A percentile compares a stretch with the other conserved stretches of the same genome.
These are phyloP conservation scores for Agrocybe chaxingu DNA, from an alignment of 768 basidiomycete species.

Conservation along the genomic window DNA sequence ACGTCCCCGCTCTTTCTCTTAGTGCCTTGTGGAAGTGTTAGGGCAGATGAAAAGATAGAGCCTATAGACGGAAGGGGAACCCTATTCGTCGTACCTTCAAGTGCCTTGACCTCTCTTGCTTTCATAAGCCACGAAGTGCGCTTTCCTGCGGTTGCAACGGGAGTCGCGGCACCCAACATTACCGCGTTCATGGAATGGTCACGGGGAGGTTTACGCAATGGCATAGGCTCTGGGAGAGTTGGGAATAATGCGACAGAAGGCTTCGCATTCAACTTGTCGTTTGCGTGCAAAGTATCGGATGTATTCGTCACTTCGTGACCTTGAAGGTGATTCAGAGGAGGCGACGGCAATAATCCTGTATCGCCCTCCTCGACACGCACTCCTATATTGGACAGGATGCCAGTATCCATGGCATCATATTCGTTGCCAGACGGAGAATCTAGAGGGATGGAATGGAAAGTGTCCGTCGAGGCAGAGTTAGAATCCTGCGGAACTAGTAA, in stretches of 20 bases:
- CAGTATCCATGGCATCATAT: too few relatives aligned
- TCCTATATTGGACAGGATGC: too few relatives aligned
- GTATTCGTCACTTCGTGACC: conserved; percentile 9
- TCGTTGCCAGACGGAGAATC: conserved; percentile 26
- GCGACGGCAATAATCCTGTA: neutral
- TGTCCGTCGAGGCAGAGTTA: conserved; percentile 19
- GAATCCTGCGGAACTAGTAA: neutral
- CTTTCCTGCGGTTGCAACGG: conserved; percentile 48
- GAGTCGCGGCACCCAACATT: conserved; percentile 34
- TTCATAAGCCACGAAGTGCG: conserved; percentile 82
- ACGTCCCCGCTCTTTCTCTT: conserved; percentile 71
- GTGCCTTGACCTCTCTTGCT: conserved; percentile 68
- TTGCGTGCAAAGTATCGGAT: conserved; percentile 10
- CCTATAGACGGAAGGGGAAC: conserved; percentile 14
- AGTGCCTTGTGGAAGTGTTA: conserved; percentile 22
- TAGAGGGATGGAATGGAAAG: conserved; percentile 36
- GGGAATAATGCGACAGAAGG: conserved; percentile 47
- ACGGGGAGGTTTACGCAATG: conserved; percentile 54
- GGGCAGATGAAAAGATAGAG: neutral
- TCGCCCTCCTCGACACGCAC: neutral
- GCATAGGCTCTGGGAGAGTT: conserved; percentile 63
- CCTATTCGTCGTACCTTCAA: conserved; percentile 50
- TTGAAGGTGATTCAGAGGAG: neutral
- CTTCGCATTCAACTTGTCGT: conserved; percentile 29
- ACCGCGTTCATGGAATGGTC: conserved; percentile 37